Evolutionary conservation across 805 yeast genomes (phyloP), one percentile per base, ranked within the genome.

Genomic region (Wickerhamomyces strasburgensis): DNA sequence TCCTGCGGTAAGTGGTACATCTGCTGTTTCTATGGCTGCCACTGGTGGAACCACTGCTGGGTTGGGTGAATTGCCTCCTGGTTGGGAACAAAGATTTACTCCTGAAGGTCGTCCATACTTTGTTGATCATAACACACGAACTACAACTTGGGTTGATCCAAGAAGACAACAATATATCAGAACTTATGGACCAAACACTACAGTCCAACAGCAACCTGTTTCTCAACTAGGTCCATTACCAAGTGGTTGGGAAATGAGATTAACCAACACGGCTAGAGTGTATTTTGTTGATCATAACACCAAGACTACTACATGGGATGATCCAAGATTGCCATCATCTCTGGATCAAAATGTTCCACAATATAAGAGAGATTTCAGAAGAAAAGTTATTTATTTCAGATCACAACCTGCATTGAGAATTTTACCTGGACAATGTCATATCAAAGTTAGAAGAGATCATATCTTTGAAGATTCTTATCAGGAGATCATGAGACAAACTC

Each of bases 71-170:
- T 71, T 93, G 46, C 99, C 99, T 7, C 78, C 95, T 9, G 99
- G 98, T 28, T 93, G 99, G 99, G 99, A 93, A 65, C 98, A 90
- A 67, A 73, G 99, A 47, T 84, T 84, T 54, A 93, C 99, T 6
- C 95, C 95, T 19, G 98, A 93, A 64, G 99, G 98, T 27, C 78
- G 98, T 59, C 94, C 98, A 6, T 93, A 93, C 65, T 93, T 89
- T 61, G 98, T 93, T 33, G 99, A 93, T 62, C 99, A 93, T 67
- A 93, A 93, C 62, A 93, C 98, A n/a, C 77, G 99, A 62, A 93
- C 99, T 1, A 93, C 99, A 4, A 93, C 99, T 10, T 93, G 99
- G 99, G 99, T 93, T 32, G 99, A 93, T 62, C 99, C 99, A 48
- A 78, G 99, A 65, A 80, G 98, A 64, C 98, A 93, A 65, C 99